Evolutionary conservation across 805 yeast species (phyloP).

Genomic region (Metschnikowia continentalis): DNA sequence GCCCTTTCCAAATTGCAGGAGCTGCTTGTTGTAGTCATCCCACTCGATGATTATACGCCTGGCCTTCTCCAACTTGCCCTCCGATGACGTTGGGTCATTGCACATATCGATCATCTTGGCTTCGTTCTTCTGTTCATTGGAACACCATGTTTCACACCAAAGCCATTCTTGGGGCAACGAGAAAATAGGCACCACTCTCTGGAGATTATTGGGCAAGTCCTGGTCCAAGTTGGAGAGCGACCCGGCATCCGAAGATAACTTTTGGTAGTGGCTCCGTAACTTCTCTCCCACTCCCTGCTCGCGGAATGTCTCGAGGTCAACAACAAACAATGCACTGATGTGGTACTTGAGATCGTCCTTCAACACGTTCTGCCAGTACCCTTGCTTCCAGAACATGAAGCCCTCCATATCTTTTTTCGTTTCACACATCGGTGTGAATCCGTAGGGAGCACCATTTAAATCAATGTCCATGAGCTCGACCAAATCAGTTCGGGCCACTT

Average conservation of each 20-base stretch:
- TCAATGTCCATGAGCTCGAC: slow-evolving; percentile 64
- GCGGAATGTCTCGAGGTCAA: slow-evolving; percentile 69
- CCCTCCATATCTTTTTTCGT: slow-evolving; percentile 78
- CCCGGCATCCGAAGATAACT: slow-evolving; percentile 69
- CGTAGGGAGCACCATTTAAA: slow-evolving; percentile 79
- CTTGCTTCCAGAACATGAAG: slow-evolving; percentile 86
- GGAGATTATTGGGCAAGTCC: slow-evolving; percentile 88
- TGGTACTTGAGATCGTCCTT: slow-evolving; percentile 63
- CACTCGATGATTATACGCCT: slow-evolving; percentile 77
- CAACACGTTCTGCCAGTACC: slow-evolving; percentile 76
- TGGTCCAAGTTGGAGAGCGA: slow-evolving; percentile 86
- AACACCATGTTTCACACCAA: slow-evolving; percentile 95
- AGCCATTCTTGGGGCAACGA: slow-evolving; percentile 81
- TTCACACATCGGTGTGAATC: slow-evolving; percentile 84
- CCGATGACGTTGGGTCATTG: slow-evolving; percentile 78
- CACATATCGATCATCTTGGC: slow-evolving; percentile 84
- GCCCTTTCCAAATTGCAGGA: slow-evolving; percentile 19
- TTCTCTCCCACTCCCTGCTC: slow-evolving; percentile 69
- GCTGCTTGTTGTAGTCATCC: slow-evolving; percentile 58
- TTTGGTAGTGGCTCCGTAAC: slow-evolving; percentile 80
- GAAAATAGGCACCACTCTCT: slow-evolving; percentile 58
- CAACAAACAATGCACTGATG: slow-evolving; percentile 78
- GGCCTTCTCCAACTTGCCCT: slow-evolving; percentile 72
- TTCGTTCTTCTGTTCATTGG: slow-evolving; percentile 50
- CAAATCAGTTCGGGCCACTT: slow-evolving; percentile 72